Conservation (phyloP, 2,329 filamentous ascomycete genomes). For the Diaporthe sp. region DNA sequence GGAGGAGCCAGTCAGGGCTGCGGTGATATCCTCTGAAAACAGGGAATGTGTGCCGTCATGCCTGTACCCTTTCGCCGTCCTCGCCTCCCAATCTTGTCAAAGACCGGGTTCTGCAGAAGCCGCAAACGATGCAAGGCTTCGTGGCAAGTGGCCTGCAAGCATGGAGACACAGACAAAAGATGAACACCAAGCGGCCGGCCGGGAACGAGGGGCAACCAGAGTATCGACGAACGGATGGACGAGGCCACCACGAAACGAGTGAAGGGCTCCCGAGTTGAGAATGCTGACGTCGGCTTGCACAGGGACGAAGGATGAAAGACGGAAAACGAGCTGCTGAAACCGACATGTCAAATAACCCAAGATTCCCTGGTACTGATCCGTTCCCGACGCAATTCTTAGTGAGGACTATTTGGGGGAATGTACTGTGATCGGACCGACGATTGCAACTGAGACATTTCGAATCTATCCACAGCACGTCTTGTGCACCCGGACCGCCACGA, state of each 20-base stretch:
- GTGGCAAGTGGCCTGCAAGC: background rate
- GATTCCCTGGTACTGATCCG: background rate
- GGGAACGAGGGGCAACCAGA: background rate
- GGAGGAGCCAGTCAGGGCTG: conserved; percentile 7
- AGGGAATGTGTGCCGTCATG: conserved; percentile 7
- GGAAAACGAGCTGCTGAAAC: conserved; percentile 2
- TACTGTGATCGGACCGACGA: conserved; percentile 16
- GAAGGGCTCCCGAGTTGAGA: background rate
- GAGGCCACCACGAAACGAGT: background rate
- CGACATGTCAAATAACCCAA: background rate
- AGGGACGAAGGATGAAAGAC: background rate
- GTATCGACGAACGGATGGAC: background rate
- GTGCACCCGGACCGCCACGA: conserved; percentile 15
- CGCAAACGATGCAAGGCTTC: conserved; percentile 18
- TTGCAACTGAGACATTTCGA: conserved; percentile 30
- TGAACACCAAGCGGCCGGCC: background rate
- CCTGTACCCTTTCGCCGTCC: conserved; percentile 8
- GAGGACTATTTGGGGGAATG: conserved; percentile 2
- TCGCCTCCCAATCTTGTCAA: background rate
- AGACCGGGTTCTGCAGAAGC: background rate
- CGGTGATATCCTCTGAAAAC: background rate
- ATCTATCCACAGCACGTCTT: conserved; percentile 22
- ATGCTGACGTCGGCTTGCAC: background rate
- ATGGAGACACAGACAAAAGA: conserved; percentile 26
- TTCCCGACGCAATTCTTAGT: conserved; percentile 2